Evolutionary conservation across 78 protist species (phyloP), one percentile per base, ranked within the genome.

Genomic region (Salpingoeca rosetta): DNA sequence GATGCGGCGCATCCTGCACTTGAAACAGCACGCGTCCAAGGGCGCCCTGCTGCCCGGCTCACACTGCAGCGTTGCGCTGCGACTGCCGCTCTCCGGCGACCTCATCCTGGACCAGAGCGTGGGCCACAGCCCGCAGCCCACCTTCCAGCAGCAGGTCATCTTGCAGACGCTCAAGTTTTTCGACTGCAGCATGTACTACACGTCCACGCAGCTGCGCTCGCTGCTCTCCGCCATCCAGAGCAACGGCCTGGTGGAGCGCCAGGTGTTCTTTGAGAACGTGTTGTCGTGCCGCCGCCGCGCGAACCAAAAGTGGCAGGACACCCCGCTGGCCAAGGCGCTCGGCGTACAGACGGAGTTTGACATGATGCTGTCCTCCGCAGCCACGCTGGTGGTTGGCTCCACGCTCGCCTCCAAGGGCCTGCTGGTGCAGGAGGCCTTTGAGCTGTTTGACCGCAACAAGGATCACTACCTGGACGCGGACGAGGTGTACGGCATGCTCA

Each of bases 1-100:
- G 31, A 0, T 92, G 22, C 88, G 92, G 0, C 27, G 86, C 28
- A 25, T 82, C 28, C 0, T 92, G 40, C 94, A 92, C 89, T 22
- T n/a, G 45, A 51, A 0, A 1, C 17, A 44, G 17, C n/a, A n/a
- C n/a, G n/a, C n/a, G n/a, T n/a, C n/a, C n/a, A 44, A 42, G 2
- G 41, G 36, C 10, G 28, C 11, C 40, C 42, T 7, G 76, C 44
- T 36, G 12, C 3, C 41, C 2, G 38, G 77, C 27, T 36, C 42
- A n/a, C 2, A 1, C 1, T 27, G 2, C 56, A 3, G 0, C 41
- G 2, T 27, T 10, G 35, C 42, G 36, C 38, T 27, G 36, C 38
- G n/a, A 3, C 57, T 24, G 31, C 25, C 73, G 35, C 35, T 84
- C 43, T 28, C 27, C 84, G 74, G 41, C 42, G n/a, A 24, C 28